Evolutionary conservation across 2,329 filamentous ascomycete genomes (phyloP).

Genomic region (Fusarium sp.): DNA sequence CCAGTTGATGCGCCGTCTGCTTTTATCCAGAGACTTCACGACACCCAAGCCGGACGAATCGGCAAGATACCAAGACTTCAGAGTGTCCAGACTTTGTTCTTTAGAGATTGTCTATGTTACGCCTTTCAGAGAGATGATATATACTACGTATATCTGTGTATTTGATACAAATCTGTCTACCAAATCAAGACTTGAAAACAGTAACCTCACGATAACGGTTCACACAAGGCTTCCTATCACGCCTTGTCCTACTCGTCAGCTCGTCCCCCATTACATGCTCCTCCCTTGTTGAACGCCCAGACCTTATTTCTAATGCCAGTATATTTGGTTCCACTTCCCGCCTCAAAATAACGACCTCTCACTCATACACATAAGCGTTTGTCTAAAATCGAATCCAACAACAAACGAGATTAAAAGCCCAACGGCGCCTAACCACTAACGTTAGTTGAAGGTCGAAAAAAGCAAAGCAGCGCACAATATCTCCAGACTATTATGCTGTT

Average conservation of each 20-base stretch:
- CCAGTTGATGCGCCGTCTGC: constrained; percentile 32
- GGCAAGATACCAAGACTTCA: constrained; percentile 27
- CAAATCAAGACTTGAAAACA: neutral
- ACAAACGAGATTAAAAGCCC: constrained; percentile 1
- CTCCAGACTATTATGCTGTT: neutral
- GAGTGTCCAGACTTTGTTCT: too few species aligned
- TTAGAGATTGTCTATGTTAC: too few species aligned
- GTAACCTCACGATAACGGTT: constrained; percentile 19
- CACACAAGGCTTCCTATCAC: constrained; percentile 1
- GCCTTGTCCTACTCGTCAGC: constrained; percentile 27
- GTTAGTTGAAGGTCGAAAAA: constrained; percentile 7
- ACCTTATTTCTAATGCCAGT: constrained; percentile 12
- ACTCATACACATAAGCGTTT: neutral
- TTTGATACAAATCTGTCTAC: too few species aligned
- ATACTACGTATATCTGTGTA: too few species aligned
- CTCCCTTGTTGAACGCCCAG: constrained; percentile 31
- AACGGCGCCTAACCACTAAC: constrained; percentile 4
- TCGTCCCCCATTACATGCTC: constrained; percentile 21
- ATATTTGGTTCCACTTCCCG: constrained; percentile 23
- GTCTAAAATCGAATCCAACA: constrained; percentile 8
- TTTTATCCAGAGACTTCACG: constrained; percentile 35
- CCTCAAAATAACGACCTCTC: constrained; percentile 13
- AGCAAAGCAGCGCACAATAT: neutral
- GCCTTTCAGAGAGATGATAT: too few species aligned
- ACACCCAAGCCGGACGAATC: constrained; percentile 36